Conservation (phyloP, 768 basidiomycete genomes). For the Podaxis mareebaensis region DNA sequence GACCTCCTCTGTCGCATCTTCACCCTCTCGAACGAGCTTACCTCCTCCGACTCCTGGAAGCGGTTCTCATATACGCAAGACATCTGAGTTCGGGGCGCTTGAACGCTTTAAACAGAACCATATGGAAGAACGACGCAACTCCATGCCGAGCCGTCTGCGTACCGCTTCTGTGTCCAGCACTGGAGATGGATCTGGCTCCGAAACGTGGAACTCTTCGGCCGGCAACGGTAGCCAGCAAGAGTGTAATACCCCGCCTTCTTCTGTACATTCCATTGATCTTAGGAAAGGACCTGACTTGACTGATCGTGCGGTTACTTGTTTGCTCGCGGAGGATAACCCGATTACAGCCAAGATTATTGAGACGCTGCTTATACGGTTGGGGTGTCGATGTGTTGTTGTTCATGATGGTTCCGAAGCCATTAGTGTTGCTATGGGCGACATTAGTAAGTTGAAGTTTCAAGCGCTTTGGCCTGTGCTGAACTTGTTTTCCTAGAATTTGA, state of each 20-base stretch:
- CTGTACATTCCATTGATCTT: constrained; percentile 82
- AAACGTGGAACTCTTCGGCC: constrained; percentile 64
- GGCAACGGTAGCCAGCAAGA: constrained; percentile 60
- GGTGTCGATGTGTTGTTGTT: constrained; percentile 94
- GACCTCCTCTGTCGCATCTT: constrained; percentile 88
- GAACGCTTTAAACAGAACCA: constrained; percentile 87
- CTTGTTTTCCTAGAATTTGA: constrained; percentile 72
- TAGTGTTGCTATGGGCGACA: constrained; percentile 95
- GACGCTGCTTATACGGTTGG: constrained; percentile 88
- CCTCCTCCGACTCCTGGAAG: constrained; percentile 72
- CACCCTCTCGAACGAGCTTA: constrained; percentile 75
- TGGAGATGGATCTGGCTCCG: constrained; percentile 78
- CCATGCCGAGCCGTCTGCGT: constrained; percentile 85
- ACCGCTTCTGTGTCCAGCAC: constrained; percentile 84
- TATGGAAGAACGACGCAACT: constrained; percentile 76
- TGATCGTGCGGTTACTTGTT: constrained; percentile 89
- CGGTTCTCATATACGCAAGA: constrained; percentile 73
- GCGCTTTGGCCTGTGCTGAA: constrained; percentile 24
- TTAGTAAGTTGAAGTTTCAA: constrained; percentile 63
- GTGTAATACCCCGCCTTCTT: constrained; percentile 74
- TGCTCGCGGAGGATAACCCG: constrained; percentile 97
- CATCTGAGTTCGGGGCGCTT: constrained; percentile 85
- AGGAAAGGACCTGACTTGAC: constrained; percentile 74
- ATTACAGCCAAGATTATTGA: constrained; percentile 98
- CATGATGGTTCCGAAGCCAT: constrained; percentile 97